Evolutionary conservation across 768 basidiomycete genomes (phyloP).

Genomic region (Phaeotremella skinneri): DNA sequence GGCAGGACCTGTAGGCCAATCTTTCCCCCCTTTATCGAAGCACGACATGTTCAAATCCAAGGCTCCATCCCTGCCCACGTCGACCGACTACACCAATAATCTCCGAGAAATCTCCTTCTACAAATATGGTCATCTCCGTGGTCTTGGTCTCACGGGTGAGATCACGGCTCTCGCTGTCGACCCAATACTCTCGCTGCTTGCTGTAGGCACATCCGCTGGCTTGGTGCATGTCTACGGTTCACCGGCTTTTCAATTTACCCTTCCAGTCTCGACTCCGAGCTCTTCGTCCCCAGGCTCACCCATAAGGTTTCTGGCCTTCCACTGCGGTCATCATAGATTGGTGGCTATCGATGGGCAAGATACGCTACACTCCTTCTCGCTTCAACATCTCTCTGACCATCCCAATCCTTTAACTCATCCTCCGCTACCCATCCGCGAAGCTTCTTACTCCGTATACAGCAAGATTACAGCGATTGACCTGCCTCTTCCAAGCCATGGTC

Average conservation of each 20-base stretch:
- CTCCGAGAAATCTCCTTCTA: conserved; percentile 47
- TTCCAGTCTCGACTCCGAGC: conserved; percentile 31
- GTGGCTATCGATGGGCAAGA: conserved; percentile 35
- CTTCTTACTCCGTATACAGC: conserved; percentile 36
- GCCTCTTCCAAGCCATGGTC: conserved; percentile 40
- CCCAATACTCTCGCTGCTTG: conserved; percentile 52
- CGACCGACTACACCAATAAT: conserved; percentile 44
- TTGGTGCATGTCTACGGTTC: conserved; percentile 66
- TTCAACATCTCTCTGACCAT: conserved; percentile 35
- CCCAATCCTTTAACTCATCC: conserved; percentile 37
- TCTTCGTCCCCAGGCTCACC: conserved; percentile 14
- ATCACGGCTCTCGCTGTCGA: conserved; percentile 52
- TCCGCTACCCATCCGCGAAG: conserved; percentile 36
- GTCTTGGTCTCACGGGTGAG: conserved; percentile 48
- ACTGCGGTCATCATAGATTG: conserved; percentile 33
- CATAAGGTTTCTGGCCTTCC: conserved; percentile 33
- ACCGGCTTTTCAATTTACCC: conserved; percentile 58
- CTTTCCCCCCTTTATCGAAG: too few relatives aligned
- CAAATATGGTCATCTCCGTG: conserved; percentile 47
- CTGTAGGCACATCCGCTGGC: conserved; percentile 64
- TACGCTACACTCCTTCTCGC: conserved; percentile 36
- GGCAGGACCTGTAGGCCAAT: not conserved
- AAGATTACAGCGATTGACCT: conserved; percentile 43
- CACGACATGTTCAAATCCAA: conserved; percentile 44
- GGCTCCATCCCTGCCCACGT: conserved; percentile 23